Conservation (phyloP, 352 stramenopile genomes). For the Thraustotheca clavata region DNA sequence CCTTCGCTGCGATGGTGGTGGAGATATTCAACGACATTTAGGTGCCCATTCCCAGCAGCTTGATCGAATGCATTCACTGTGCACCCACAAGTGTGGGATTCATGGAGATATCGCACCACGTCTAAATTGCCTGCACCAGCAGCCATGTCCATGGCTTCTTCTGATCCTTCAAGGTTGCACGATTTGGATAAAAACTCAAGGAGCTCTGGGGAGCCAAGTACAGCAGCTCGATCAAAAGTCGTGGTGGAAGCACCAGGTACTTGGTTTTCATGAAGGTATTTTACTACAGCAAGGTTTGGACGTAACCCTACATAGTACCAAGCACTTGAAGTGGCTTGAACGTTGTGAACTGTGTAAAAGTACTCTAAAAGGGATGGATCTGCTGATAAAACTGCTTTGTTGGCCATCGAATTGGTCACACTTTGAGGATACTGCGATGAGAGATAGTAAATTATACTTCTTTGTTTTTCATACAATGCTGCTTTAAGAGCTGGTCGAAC, state of each 20-base stretch:
- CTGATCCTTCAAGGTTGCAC: not conserved
- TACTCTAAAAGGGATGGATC: not conserved
- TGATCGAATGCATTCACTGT: constrained; percentile 32
- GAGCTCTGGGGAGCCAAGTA: not conserved
- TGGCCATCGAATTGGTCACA: constrained; percentile 4
- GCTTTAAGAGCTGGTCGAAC: not conserved
- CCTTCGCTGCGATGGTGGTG: constrained; percentile 24
- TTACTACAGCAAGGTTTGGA: not conserved
- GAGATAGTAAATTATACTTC: not conserved
- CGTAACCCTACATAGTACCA: not conserved
- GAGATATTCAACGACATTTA: constrained; percentile 34
- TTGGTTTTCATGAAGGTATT: not conserved
- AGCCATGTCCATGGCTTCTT: constrained; percentile 20
- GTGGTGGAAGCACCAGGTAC: not conserved
- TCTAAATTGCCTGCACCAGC: constrained; percentile 25
- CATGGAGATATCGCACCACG: constrained; percentile 16
- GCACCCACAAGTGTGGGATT: constrained; percentile 22
- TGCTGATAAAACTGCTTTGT: not conserved
- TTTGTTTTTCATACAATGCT: not conserved
- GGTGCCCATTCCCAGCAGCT: constrained; percentile 28
- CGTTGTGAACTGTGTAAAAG: not conserved
- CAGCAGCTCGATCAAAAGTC: not conserved
- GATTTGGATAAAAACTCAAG: not conserved
- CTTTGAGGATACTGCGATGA: not conserved
- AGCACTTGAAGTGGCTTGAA: not conserved